Evolutionary conservation across 805 yeast species (phyloP).

Genomic region (Candida krabiensis): DNA sequence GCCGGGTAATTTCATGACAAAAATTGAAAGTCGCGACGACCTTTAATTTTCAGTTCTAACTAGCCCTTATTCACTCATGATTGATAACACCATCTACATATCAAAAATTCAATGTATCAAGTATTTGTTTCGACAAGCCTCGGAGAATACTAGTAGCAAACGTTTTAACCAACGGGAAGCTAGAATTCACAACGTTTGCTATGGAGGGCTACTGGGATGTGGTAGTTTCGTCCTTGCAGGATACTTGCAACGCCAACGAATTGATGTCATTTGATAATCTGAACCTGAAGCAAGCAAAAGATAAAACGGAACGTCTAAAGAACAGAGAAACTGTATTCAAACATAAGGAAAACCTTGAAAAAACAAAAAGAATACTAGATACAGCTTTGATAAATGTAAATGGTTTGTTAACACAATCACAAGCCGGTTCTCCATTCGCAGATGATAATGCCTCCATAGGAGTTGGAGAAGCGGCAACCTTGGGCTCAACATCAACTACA

Average conservation of each 20-base stretch:
- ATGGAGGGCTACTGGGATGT: constrained; percentile 71
- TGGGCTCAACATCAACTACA: not conserved
- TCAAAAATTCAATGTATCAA: no score
- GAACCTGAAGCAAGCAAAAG: constrained; percentile 31
- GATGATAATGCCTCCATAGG: constrained; percentile 12
- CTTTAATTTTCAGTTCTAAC: no score
- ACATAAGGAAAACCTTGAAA: constrained; percentile 60
- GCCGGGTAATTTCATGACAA: no score
- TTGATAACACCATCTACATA: no score
- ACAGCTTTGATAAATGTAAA: constrained; percentile 47
- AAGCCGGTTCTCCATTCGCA: constrained; percentile 7
- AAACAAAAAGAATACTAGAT: constrained; percentile 44
- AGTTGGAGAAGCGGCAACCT: constrained; percentile 4
- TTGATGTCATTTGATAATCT: constrained; percentile 47
- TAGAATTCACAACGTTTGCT: no score
- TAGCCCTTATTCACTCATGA: no score
- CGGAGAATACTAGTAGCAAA: no score
- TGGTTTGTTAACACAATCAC: constrained; percentile 38
- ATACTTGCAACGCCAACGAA: constrained; percentile 63
- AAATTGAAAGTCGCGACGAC: no score
- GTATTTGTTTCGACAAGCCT: no score
- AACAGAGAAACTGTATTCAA: constrained; percentile 39
- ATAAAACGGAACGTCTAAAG: constrained; percentile 31
- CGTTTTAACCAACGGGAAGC: no score
- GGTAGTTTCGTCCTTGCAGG: constrained; percentile 65